phyloP scores from a whole-genome alignment of 345 rosid genomes.

The Acer negundo region DNA sequence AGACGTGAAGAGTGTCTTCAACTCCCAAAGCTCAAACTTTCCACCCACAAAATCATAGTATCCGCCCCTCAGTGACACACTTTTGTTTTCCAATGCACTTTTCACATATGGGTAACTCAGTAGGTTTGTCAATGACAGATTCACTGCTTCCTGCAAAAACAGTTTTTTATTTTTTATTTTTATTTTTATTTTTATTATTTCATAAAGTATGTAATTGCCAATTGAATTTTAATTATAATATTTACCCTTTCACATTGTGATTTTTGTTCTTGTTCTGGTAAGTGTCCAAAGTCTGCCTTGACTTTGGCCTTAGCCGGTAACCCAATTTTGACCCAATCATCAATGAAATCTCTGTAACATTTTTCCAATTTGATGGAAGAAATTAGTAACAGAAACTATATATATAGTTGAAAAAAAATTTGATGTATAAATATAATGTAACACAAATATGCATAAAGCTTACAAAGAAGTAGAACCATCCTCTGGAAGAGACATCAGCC shows the following conservation, averaged over 20 bases:
- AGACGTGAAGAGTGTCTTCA: too few relatives aligned
- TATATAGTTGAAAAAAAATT: too few relatives aligned
- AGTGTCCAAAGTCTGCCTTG: constrained; percentile 2
- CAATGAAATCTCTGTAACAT: constrained; percentile 26
- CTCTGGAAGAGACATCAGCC: constrained; percentile 12
- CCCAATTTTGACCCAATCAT: constrained; percentile 30
- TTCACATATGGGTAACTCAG: too few relatives aligned
- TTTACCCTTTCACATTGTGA: constrained; percentile 20
- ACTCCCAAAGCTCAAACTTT: not conserved
- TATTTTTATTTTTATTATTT: too few relatives aligned
- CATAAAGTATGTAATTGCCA: too few relatives aligned
- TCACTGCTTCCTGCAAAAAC: too few relatives aligned
- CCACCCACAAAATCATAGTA: not conserved
- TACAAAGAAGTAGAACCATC: constrained; percentile 16
- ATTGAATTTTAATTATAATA: too few relatives aligned
- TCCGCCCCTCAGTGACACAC: not conserved
- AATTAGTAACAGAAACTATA: too few relatives aligned
- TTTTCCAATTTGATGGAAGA: not conserved
- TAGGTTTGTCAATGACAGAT: too few relatives aligned
- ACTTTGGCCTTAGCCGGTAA: constrained; percentile 24
- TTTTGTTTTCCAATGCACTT: too few relatives aligned
- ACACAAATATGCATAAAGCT: not conserved
- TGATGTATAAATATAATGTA: too few relatives aligned
- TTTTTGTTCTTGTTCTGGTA: not conserved
- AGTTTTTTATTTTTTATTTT: too few relatives aligned